These are phyloP conservation scores for Symbiotaphrina buchneri DNA, from an alignment of 495 filamentous ascomycete species.

Conservation along the genomic window DNA sequence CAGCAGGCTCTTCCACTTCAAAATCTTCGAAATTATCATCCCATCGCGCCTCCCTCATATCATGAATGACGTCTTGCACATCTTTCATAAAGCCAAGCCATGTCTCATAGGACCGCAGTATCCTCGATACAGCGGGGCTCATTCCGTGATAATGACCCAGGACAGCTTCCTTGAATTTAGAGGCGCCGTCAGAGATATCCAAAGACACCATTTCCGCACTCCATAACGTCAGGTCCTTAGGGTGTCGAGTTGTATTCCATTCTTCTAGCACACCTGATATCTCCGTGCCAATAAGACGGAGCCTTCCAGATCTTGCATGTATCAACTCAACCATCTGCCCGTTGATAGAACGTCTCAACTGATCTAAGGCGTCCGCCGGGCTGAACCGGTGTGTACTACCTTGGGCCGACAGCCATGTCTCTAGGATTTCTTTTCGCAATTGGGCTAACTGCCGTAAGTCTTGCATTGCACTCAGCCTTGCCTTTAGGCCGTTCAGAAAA, in stretches of 20 bases:
- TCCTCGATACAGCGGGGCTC: slow-evolving; percentile 35
- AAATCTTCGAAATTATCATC: slow-evolving; percentile 54
- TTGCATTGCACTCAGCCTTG: slow-evolving; percentile 25
- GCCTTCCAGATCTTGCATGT: background rate
- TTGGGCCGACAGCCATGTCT: slow-evolving; percentile 39
- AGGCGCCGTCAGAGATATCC: slow-evolving; percentile 30
- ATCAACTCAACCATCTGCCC: slow-evolving; percentile 20
- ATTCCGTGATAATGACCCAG: slow-evolving; percentile 35
- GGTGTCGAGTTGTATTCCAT: background rate
- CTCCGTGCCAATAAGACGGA: slow-evolving; percentile 1
- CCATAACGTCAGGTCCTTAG: background rate
- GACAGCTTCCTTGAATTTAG: slow-evolving; percentile 27
- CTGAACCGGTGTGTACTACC: background rate
- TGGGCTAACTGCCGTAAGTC: slow-evolving; percentile 46
- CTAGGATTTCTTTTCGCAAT: slow-evolving; percentile 43
- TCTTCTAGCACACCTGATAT: slow-evolving; percentile 2
- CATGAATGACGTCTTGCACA: slow-evolving; percentile 34
- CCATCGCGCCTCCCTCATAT: slow-evolving; percentile 46
- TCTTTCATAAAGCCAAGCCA: slow-evolving; percentile 46
- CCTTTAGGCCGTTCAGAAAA: slow-evolving; percentile 34
- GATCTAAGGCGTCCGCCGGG: slow-evolving; percentile 21
- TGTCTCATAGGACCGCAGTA: slow-evolving; percentile 32
- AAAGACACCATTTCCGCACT: slow-evolving; percentile 7
- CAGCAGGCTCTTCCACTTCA: slow-evolving; percentile 48
- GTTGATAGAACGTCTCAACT: slow-evolving; percentile 46